These are phyloP conservation scores for Xylaria sp. DNA, from an alignment of 2,329 filamentous ascomycete species.

Conservation along the genomic window DNA sequence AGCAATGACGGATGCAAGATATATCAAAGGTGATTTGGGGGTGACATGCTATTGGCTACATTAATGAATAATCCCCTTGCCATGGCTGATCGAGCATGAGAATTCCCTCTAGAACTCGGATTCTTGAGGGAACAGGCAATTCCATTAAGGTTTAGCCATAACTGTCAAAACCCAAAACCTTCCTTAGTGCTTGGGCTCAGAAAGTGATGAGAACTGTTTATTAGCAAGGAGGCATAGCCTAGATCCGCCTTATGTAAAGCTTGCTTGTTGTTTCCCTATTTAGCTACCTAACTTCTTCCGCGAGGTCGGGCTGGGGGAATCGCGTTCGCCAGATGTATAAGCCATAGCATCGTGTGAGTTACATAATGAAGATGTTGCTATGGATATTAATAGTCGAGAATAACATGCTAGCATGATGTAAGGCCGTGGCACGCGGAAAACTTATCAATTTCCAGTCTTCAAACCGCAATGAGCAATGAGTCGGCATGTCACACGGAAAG, in stretches of 20 bases:
- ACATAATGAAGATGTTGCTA: neutral
- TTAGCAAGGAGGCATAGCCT: neutral
- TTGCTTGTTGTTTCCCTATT: neutral
- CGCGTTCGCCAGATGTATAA: neutral
- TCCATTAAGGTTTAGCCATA: neutral
- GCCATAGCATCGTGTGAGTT: neutral
- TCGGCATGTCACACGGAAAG: no score
- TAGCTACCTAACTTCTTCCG: neutral
- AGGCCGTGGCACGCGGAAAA: neutral
- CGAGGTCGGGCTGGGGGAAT: neutral
- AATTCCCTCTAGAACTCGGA: neutral
- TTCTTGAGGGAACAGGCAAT: neutral
- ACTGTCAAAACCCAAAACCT: neutral
- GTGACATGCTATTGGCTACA: neutral
- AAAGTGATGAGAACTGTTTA: no score
- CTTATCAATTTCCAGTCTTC: neutral
- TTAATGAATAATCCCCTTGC: neutral
- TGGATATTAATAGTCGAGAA: neutral
- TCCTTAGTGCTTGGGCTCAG: neutral
- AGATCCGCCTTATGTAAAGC: neutral
- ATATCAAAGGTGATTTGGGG: neutral
- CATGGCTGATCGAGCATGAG: neutral
- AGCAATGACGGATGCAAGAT: neutral
- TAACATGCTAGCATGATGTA: neutral
- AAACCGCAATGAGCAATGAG: neutral